Evolutionary conservation across 192 early-diverging fungal species (phyloP).

Genomic region (Oehlia diaphana): DNA sequence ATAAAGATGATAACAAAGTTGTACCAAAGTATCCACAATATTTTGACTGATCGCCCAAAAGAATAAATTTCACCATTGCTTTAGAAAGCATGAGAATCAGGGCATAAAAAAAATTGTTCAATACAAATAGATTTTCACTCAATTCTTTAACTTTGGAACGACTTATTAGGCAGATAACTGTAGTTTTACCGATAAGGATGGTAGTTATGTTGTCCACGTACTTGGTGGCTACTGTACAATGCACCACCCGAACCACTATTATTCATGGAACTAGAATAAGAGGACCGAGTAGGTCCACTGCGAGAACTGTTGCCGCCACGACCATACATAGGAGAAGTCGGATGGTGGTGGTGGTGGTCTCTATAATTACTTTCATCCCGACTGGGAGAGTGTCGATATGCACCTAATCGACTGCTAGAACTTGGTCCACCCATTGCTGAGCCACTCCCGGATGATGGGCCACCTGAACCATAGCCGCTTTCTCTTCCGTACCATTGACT

Average conservation of each 20-base stretch:
- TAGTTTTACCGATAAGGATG: conserved; percentile 40
- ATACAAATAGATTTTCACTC: background rate
- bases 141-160: background rate
- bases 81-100: background rate
- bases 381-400: conserved; percentile 24
- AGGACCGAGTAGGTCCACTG: conserved; percentile 13
- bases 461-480: conserved; percentile 22
- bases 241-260: conserved; percentile 32
- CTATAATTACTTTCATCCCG: conserved; percentile 19
- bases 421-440: conserved; percentile 18
- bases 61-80: background rate
- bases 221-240: conserved; percentile 39
- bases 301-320: conserved; percentile 28
- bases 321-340: conserved; percentile 2
- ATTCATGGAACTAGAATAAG: conserved; percentile 31
- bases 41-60: background rate
- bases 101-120: background rate
- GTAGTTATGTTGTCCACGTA: conserved; percentile 41
- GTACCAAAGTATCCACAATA: background rate
- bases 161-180: background rate
- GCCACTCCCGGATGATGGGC: conserved; percentile 23
- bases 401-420: conserved; percentile 20
- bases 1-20: background rate
- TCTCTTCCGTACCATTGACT: conserved; percentile 30
- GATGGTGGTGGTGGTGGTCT: conserved; percentile 26